phyloP scores from a whole-genome alignment of 441 rosid species.

The Syzygium malaccense region DNA sequence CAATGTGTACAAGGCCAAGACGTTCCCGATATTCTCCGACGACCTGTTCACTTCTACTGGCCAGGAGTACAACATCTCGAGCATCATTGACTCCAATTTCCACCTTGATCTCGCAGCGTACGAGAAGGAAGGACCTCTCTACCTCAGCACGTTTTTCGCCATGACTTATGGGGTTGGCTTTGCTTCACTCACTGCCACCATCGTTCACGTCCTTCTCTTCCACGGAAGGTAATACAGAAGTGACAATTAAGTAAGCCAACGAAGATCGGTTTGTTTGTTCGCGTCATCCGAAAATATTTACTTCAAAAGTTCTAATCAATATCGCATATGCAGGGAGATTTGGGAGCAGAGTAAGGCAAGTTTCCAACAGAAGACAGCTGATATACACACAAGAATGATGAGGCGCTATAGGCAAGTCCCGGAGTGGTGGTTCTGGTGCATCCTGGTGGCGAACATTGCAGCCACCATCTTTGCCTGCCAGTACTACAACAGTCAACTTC shows the following conservation, averaged over 20 bases:
- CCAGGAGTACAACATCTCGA: constrained; percentile 61
- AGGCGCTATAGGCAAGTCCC: constrained; percentile 74
- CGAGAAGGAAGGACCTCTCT: constrained; percentile 72
- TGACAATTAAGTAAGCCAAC: neutral
- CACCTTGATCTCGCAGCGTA: constrained; percentile 73
- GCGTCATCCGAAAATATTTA: neutral
- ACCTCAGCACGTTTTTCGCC: constrained; percentile 81
- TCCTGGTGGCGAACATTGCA: constrained; percentile 54
- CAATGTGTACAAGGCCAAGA: constrained; percentile 65
- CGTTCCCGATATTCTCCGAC: constrained; percentile 79
- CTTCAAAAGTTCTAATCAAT: neutral
- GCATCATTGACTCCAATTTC: constrained; percentile 63
- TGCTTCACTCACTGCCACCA: constrained; percentile 81
- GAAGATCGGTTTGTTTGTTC: neutral
- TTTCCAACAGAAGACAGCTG: constrained; percentile 51
- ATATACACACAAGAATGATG: constrained; percentile 74
- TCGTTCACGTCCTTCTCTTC: constrained; percentile 73
- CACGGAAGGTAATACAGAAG: constrained; percentile 60
- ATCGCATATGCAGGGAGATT: constrained; percentile 48
- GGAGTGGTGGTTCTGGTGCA: constrained; percentile 81
- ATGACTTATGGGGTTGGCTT: constrained; percentile 88
- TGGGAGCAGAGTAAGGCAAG: constrained; percentile 83
- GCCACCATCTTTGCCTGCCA: constrained; percentile 69
- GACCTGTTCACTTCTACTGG: constrained; percentile 59
- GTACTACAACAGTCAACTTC: constrained; percentile 83